Percentiles rank a stretch among this genome's conserved stretches.
Evolutionary conservation across 306 rosid species (phyloP).

Genomic region (Cicer arietinum): DNA sequence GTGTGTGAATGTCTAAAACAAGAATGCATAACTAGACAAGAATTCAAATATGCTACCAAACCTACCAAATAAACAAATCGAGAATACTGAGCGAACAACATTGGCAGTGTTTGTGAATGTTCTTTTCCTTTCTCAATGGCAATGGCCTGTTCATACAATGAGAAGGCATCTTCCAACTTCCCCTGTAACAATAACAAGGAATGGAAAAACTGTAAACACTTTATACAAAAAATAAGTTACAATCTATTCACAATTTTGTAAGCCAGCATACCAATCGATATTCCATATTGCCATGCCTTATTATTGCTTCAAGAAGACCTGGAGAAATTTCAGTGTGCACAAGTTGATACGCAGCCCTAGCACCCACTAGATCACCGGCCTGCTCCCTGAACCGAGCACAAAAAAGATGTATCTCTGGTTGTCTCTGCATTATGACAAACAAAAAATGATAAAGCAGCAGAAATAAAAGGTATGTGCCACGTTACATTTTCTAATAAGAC

Average conservation of each 20-base stretch:
- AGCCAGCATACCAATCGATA: conserved; percentile 74
- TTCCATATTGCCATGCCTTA: conserved; percentile 95
- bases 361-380: conserved; percentile 80
- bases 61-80: conserved; percentile 89
- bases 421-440: conserved; percentile 66
- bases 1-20: not conserved
- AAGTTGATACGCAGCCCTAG: conserved; percentile 92
- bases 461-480: not conserved
- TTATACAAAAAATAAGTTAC: conserved; percentile 27
- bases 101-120: conserved; percentile 81
- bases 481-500: conserved; percentile 3
- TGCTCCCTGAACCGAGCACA: conserved; percentile 95
- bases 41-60: conserved; percentile 23
- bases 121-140: conserved; percentile 98
- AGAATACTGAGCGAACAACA: conserved; percentile 88
- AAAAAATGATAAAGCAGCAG: conserved; percentile 15
- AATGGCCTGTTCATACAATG: conserved; percentile 87
- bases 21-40: conserved; percentile 14
- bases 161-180: conserved; percentile 80
- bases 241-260: conserved; percentile 24
- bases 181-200: conserved; percentile 61
- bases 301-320: conserved; percentile 97
- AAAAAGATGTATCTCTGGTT: conserved; percentile 93
- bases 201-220: conserved; percentile 40
- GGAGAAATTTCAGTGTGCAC: conserved; percentile 93